phyloP scores from a whole-genome alignment of 2,329 filamentous ascomycete species.

The Thyridium curvatum region DNA sequence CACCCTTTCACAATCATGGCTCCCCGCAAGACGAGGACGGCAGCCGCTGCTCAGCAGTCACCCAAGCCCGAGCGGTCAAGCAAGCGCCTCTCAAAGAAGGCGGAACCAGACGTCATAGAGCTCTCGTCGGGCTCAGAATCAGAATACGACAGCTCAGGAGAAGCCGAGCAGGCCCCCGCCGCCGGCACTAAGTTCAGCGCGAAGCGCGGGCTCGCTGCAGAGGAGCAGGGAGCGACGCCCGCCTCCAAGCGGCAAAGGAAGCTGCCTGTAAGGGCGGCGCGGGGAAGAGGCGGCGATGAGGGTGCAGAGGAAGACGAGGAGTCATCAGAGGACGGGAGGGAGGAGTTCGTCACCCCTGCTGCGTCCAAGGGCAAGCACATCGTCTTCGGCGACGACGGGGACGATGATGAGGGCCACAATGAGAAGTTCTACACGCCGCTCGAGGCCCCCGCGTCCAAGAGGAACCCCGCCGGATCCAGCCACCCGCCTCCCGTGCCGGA shows the following conservation, averaged over 20 bases:
- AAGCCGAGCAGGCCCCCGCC: too few relatives aligned
- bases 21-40: too few relatives aligned
- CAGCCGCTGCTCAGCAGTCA: too few relatives aligned
- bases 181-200: too few relatives aligned
- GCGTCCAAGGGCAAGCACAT: constrained; percentile 13
- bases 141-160: too few relatives aligned
- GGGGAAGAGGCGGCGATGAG: background rate
- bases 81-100: too few relatives aligned
- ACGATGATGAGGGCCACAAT: constrained; percentile 7
- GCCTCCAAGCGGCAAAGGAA: constrained; percentile 9
- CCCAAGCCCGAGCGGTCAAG: too few relatives aligned
- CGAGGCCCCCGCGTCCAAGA: constrained; percentile 13
- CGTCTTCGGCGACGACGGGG: constrained; percentile 19
- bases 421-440: constrained; percentile 21
- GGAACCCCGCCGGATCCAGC: constrained; percentile 5
- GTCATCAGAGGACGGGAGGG: background rate
- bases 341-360: too few relatives aligned
- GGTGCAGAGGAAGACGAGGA: background rate
- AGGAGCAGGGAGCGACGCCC: background rate
- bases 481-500: constrained; percentile 3
- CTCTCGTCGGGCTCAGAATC: too few relatives aligned
- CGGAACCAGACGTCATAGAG: too few relatives aligned
- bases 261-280: constrained; percentile 8
- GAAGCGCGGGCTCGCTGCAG: background rate
- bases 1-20: too few relatives aligned